These are phyloP conservation scores for Paramecium biaurelia DNA, from an alignment of 73 alveolate species.

Conservation along the genomic window DNA sequence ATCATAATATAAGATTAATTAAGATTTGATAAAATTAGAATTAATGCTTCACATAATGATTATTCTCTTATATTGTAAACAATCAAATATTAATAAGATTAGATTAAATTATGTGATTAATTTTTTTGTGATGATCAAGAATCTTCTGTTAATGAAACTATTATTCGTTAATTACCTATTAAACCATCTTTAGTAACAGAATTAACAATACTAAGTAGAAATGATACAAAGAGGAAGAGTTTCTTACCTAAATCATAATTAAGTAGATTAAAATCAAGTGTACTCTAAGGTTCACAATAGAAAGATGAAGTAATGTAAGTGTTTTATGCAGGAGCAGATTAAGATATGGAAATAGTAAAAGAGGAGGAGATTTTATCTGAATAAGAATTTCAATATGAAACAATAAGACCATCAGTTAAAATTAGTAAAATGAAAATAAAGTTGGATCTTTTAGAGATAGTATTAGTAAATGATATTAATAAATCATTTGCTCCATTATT, in stretches of 20 bases:
- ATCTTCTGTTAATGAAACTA: conserved; percentile 3
- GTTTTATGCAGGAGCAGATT: neutral
- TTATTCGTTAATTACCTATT: neutral
- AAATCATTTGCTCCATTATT: conserved; percentile 25
- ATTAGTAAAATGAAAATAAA: neutral
- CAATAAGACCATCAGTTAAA: neutral
- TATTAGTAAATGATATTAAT: conserved; percentile 4
- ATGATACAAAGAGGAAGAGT: neutral
- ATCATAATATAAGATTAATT: neutral
- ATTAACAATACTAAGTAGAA: neutral
- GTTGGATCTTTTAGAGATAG: neutral
- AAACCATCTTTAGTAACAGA: neutral
- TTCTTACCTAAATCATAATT: neutral
- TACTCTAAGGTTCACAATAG: neutral
- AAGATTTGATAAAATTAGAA: neutral
- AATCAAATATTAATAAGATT: neutral
- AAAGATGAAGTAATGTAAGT: conserved; percentile 5
- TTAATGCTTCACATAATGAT: neutral
- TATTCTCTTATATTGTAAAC: neutral
- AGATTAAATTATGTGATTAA: neutral
- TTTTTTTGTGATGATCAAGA: neutral
- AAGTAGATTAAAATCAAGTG: neutral
- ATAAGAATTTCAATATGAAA: neutral
- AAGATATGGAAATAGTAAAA: neutral
- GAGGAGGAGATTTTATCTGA: neutral